phyloP scores from a whole-genome alignment of 495 filamentous ascomycete genomes.

The Xanthoparmelia taractica region DNA sequence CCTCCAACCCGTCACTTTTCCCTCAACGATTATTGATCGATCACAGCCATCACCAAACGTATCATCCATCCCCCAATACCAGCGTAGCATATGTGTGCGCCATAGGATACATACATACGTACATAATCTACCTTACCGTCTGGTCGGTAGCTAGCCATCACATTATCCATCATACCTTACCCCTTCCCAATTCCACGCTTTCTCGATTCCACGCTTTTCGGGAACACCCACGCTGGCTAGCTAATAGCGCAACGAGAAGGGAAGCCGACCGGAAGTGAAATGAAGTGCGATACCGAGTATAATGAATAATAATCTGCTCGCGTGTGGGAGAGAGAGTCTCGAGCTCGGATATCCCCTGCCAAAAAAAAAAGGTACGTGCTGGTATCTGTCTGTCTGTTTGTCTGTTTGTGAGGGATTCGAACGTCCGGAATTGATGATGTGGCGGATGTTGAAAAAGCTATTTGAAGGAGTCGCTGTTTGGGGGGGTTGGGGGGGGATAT shows the following conservation, averaged over 20 bases:
- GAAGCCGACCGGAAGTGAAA: conserved; percentile 8
- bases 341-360: background rate
- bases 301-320: too few relatives aligned
- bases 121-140: too few relatives aligned
- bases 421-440: background rate
- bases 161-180: background rate
- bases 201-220: background rate
- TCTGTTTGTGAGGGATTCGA: background rate
- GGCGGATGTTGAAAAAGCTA: background rate
- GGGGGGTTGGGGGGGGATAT: too few relatives aligned
- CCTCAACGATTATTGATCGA: background rate
- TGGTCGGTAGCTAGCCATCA: too few relatives aligned
- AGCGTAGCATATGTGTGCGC: background rate
- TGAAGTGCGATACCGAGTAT: conserved; percentile 9
- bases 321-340: background rate
- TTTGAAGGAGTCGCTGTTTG: conserved; percentile 7
- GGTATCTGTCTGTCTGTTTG: too few relatives aligned
- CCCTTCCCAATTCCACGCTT: background rate
- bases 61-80: background rate
- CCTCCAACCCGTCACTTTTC: too few relatives aligned
- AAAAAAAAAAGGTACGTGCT: too few relatives aligned
- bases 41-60: background rate
- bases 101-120: background rate
- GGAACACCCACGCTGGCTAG: conserved; percentile 13
- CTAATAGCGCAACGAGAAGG: conserved; percentile 11